Percentiles rank a stretch among this genome's conserved stretches.
Conservation (phyloP, 2,329 filamentous ascomycete species). For the Trichophyton schoenleinii region DNA sequence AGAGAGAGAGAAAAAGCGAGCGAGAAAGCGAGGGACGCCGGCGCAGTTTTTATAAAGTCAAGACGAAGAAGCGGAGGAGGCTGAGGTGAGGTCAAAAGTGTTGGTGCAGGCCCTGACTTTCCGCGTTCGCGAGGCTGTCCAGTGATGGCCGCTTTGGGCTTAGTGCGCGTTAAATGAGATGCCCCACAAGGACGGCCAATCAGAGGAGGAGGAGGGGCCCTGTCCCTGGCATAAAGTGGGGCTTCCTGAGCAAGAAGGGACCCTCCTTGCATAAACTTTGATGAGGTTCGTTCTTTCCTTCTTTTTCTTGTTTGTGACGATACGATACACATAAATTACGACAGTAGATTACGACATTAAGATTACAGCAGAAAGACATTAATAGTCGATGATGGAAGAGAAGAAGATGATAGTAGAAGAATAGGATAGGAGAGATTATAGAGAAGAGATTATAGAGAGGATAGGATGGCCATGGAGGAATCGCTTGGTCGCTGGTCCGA, state of each 20-base stretch:
- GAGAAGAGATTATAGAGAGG: background rate
- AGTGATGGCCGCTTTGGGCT: constrained; percentile 2
- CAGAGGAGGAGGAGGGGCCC: background rate
- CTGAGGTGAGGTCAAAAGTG: constrained; percentile 2
- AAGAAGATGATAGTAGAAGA: background rate
- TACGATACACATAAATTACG: background rate
- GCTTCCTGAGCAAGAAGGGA: background rate
- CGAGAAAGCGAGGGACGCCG: too few species aligned
- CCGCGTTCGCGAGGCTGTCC: background rate
- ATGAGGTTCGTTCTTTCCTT: background rate
- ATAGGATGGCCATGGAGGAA: background rate
- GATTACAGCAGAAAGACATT: background rate
- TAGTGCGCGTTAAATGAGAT: constrained; percentile 6
- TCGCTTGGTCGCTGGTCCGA: background rate
- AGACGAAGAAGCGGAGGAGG: constrained; percentile 5
- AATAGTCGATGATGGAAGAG: background rate
- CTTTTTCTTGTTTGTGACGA: background rate
- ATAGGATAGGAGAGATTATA: background rate
- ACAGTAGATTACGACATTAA: background rate
- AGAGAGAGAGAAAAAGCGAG: constrained; percentile 10
- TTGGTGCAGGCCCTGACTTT: background rate
- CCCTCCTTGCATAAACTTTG: background rate
- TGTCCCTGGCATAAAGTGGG: background rate
- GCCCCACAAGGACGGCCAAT: constrained; percentile 4
- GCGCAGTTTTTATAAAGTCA: too few species aligned